Evolutionary conservation across 495 filamentous ascomycete genomes (phyloP).

Genomic region (Polyplosphaeria fusca): DNA sequence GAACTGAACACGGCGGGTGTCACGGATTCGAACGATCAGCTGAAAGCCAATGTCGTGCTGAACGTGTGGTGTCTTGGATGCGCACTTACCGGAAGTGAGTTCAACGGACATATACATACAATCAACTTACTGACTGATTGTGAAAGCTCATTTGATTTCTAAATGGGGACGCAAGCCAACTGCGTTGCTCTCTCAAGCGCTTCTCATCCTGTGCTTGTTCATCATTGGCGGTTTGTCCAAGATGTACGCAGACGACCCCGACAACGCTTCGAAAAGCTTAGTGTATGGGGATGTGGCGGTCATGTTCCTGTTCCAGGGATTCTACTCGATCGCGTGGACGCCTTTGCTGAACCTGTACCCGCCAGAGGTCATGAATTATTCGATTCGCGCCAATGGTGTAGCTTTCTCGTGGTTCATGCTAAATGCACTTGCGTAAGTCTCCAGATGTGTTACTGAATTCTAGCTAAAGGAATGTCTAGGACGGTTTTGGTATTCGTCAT

Average conservation of each 20-base stretch:
- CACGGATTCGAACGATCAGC: neutral
- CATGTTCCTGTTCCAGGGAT: neutral
- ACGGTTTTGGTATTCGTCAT: slow-evolving; percentile 49
- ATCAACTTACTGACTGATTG: neutral
- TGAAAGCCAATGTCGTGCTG: neutral
- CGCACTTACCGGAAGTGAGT: neutral
- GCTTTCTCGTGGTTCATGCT: slow-evolving; percentile 35
- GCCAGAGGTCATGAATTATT: slow-evolving; percentile 5
- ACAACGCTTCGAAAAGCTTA: slow-evolving; percentile 6
- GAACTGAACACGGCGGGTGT: neutral
- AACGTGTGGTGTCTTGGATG: neutral
- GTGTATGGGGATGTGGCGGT: slow-evolving; percentile 25
- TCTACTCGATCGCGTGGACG: neutral
- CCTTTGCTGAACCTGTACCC: neutral
- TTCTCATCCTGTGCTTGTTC: neutral
- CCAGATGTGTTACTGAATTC: too few relatives aligned
- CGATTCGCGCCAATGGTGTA: slow-evolving; percentile 37
- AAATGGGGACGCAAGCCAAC: neutral
- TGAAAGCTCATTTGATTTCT: neutral
- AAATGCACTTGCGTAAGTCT: slow-evolving; percentile 47
- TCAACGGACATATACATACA: too few relatives aligned
- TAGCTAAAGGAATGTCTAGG: slow-evolving; percentile 25
- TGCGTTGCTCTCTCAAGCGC: neutral
- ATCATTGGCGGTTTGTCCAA: neutral
- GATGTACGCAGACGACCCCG: neutral